Conservation (phyloP, 2,329 filamentous ascomycete species). For the Aspergillus sp. region DNA sequence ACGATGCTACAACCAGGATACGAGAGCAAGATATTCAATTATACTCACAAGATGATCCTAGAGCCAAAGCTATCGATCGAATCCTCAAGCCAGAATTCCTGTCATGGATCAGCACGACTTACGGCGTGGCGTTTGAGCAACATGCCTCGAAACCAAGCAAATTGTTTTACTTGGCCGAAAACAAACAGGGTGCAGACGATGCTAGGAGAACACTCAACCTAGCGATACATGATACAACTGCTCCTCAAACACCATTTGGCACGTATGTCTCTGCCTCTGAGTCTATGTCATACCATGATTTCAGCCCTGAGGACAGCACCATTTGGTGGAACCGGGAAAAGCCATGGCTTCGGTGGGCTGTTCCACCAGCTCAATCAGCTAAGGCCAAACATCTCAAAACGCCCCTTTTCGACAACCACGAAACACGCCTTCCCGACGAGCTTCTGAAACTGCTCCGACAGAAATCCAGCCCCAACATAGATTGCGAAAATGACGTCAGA, state of each 20-base stretch:
- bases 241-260: conserved; percentile 29
- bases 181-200: conserved; percentile 30
- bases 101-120: conserved; percentile 33
- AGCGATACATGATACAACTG: conserved; percentile 22
- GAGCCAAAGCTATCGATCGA: conserved; percentile 15
- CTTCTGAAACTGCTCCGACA: conserved; percentile 32
- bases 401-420: conserved; percentile 31
- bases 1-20: conserved; percentile 30
- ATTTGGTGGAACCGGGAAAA: conserved; percentile 34
- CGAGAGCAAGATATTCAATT: conserved; percentile 29
- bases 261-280: conserved; percentile 35
- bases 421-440: conserved; percentile 30
- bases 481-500: conserved; percentile 1
- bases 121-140: conserved; percentile 30
- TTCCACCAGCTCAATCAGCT: conserved; percentile 23
- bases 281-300: conserved; percentile 24
- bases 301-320: conserved; percentile 22
- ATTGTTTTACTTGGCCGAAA: conserved; percentile 35
- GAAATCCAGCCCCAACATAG: not conserved
- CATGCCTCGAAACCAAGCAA: conserved; percentile 19
- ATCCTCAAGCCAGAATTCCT: conserved; percentile 27
- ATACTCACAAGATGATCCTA: conserved; percentile 13
- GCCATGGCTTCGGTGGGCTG: conserved; percentile 41
- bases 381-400: conserved; percentile 17
- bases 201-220: conserved; percentile 37